phyloP scores from a whole-genome alignment of 768 basidiomycete genomes.

The Crassisporium funariophilum region DNA sequence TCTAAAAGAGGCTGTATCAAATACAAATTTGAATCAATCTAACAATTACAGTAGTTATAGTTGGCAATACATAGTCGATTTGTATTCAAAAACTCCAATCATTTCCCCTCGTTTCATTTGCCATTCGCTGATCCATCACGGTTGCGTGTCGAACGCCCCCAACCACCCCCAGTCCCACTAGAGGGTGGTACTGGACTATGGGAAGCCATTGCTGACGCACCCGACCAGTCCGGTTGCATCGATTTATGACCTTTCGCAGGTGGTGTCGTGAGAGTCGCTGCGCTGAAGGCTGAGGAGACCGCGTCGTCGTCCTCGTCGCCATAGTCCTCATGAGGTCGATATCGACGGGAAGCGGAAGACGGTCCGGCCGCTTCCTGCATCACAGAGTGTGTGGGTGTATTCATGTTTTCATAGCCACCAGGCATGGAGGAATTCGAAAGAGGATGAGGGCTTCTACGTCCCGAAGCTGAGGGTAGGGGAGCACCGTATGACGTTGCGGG shows the following conservation, averaged over 20 bases:
- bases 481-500: constrained; percentile 8
- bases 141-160: not conserved
- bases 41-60: no score
- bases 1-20: no score
- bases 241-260: constrained; percentile 11
- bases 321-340: no score
- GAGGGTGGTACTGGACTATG: constrained; percentile 9
- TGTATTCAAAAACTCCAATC: no score
- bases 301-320: constrained; percentile 29
- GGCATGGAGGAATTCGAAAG: constrained; percentile 9
- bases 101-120: not conserved
- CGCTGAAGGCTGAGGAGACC: constrained; percentile 30
- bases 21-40: no score
- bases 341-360: no score
- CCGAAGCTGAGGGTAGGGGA: constrained; percentile 2
- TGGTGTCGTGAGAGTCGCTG: constrained; percentile 34
- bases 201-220: not conserved
- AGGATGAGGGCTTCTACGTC: not conserved
- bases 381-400: no score
- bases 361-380: no score
- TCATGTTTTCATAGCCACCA: constrained; percentile 11
- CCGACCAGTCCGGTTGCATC: constrained; percentile 11
- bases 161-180: constrained; percentile 1
- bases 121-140: not conserved
- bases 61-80: no score